phyloP scores from a whole-genome alignment of 2,329 filamentous ascomycete species.

The Venturiaceae sp. region DNA sequence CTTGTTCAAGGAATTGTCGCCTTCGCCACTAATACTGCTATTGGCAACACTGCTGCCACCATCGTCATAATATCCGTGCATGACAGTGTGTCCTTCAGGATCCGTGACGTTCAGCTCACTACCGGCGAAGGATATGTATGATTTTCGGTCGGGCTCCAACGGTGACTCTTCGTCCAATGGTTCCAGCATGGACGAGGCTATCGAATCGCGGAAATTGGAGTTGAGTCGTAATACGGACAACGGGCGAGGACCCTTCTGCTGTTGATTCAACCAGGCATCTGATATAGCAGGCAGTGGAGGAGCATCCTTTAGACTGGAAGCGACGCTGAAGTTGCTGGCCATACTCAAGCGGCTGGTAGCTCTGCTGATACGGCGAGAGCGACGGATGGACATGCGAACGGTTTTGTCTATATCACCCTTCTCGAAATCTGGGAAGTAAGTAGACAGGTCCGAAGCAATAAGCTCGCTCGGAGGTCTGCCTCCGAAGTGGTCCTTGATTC shows the following conservation, averaged over 20 bases:
- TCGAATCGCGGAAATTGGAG: conserved; percentile 69
- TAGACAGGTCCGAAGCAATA: conserved; percentile 91
- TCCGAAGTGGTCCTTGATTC: conserved; percentile 77
- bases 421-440: conserved; percentile 93
- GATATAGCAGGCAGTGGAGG: conserved; percentile 93
- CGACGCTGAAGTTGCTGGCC: conserved; percentile 85
- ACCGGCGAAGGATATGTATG: conserved; percentile 77
- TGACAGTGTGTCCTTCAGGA: conserved; percentile 57
- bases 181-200: conserved; percentile 80
- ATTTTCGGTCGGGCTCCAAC: conserved; percentile 81
- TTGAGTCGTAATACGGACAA: conserved; percentile 51
- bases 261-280: conserved; percentile 66
- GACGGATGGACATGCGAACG: conserved; percentile 80
- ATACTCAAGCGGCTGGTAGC: conserved; percentile 90
- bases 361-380: conserved; percentile 83
- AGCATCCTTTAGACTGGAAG: conserved; percentile 84
- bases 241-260: conserved; percentile 33
- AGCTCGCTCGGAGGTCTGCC: conserved; percentile 91
- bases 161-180: conserved; percentile 86
- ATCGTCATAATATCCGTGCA: conserved; percentile 80
- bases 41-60: conserved; percentile 63
- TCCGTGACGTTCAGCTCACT: conserved; percentile 69
- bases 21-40: conserved; percentile 51
- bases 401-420: conserved; percentile 93
- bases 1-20: conserved; percentile 66